Base-by-base conservation (phyloP, 2,329 filamentous ascomycete genomes). In the Beauveria pseudobassiana region DNA sequence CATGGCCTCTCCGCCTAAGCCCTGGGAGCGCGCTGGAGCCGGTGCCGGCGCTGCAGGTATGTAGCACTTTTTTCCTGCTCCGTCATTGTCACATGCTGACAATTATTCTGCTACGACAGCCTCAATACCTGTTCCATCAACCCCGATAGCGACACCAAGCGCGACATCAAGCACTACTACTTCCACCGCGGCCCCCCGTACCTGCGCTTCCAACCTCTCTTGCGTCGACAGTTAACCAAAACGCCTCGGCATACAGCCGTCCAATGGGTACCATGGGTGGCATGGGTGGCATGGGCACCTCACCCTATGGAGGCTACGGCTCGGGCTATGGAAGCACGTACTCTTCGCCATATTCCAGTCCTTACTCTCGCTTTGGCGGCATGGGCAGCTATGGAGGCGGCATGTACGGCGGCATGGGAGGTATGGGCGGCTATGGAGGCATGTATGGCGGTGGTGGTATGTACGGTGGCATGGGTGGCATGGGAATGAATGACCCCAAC, bases 1-100 rank as follows among this genome's bases (percentile, higher is more conserved):
- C 65, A 87, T 87, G 82, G 84, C 84, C 65, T 97, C 93, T 75
- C 95, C 95, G 72, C 95, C 95, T 61, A 99, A 99, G 78, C 95
- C 95, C 52, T 99, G 95, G 95, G 95, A 99, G 78, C 85, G 88
- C 75, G 84, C 87, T 67, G 89, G 88, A 75, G 83, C 87, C 67
- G 89, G 88, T 76, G 83, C 85, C 64, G 80, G 80, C 67, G 71
- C 78, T 66, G 71, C 71, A 53, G 61, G 61, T 63, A 59, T 43
- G 55, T 63, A 38, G 65, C 70, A 71, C 79, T 70, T 75, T 55
- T 24, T 34, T 58, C 42, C 43, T 54, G 57, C 30, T 48, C 54
- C 30, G 54, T 68, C 46, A 59, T 54, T 50, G 26, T 66, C 65
- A 67, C 67, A 66, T 68, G 62, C 66, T 68, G 66, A 68, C 67